Conservation (phyloP, 2,329 filamentous ascomycete species). For the Hypoxylon sp. region DNA sequence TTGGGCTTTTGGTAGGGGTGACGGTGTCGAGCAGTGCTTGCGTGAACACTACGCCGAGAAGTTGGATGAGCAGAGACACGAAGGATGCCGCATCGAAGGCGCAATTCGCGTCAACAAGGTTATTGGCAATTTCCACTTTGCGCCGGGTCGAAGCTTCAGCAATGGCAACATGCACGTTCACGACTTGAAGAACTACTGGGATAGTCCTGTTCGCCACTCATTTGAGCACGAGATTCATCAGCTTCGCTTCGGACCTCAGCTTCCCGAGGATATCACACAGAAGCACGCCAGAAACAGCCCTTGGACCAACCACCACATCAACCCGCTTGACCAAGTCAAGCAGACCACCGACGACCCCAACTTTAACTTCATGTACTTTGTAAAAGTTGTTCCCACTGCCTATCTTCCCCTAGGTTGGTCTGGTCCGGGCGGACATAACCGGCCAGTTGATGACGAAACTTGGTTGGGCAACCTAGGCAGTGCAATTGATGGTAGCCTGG, state of each 20-base stretch:
- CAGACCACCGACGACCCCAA: conserved; percentile 85
- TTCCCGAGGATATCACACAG: conserved; percentile 77
- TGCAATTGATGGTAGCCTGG: conserved; percentile 81
- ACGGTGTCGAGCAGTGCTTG: conserved; percentile 94
- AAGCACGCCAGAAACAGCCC: conserved; percentile 67
- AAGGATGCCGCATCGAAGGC: conserved; percentile 95
- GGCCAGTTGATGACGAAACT: conserved; percentile 63
- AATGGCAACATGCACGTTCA: conserved; percentile 98
- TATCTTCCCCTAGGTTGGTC: conserved; percentile 92
- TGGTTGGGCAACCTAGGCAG: conserved; percentile 78
- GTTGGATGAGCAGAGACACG: conserved; percentile 86
- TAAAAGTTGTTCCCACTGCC: conserved; percentile 97
- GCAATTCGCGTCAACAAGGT: conserved; percentile 97
- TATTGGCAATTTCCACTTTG: conserved; percentile 97
- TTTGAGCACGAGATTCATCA: conserved; percentile 92
- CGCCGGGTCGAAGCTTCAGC: conserved; percentile 94
- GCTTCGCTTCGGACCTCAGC: conserved; percentile 91
- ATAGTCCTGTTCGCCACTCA: conserved; percentile 80
- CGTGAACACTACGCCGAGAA: conserved; percentile 94
- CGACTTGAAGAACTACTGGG: conserved; percentile 95
- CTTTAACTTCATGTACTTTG: conserved; percentile 99
- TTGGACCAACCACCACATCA: conserved; percentile 92
- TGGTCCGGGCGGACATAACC: conserved; percentile 57
- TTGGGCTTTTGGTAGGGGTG: conserved; percentile 95
- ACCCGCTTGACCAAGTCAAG: conserved; percentile 85